Percentiles rank a stretch among this genome's conserved stretches.
Conservation (phyloP, 768 basidiomycete genomes). For the Tylopilus balloui region DNA sequence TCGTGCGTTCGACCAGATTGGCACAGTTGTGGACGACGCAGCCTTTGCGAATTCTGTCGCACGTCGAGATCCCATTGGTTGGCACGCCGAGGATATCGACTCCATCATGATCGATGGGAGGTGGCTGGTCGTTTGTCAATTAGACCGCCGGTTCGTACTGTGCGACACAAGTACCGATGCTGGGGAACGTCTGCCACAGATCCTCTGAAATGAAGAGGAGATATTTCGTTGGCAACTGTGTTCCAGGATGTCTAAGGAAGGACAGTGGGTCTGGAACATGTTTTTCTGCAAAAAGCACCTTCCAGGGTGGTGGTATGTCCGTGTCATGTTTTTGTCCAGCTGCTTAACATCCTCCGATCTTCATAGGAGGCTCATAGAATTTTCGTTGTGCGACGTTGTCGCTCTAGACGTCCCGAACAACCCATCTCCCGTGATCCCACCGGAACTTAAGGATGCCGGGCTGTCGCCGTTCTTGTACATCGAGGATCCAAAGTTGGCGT, state of each 20-base stretch:
- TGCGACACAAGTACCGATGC: not conserved
- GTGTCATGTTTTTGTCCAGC: not conserved
- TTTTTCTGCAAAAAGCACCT: too few species aligned
- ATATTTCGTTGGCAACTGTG: not conserved
- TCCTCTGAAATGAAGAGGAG: not conserved
- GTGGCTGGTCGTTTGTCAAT: constrained; percentile 2
- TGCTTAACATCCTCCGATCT: not conserved
- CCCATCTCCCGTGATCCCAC: too few species aligned
- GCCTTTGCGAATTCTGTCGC: not conserved
- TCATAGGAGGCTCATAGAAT: not conserved
- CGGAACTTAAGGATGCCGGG: too few species aligned
- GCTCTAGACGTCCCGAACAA: not conserved
- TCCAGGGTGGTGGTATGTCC: not conserved
- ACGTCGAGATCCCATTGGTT: not conserved
- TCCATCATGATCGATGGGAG: not conserved
- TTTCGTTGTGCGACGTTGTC: not conserved
- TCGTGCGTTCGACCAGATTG: not conserved
- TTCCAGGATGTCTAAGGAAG: not conserved
- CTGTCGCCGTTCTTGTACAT: not conserved
- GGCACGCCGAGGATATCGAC: not conserved
- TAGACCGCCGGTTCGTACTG: not conserved
- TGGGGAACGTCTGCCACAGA: not conserved
- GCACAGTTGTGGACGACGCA: not conserved
- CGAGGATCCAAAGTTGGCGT: not conserved
- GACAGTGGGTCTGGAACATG: not conserved